phyloP scores from a whole-genome alignment of 768 basidiomycete genomes.

The Lactarius tabidus region DNA sequence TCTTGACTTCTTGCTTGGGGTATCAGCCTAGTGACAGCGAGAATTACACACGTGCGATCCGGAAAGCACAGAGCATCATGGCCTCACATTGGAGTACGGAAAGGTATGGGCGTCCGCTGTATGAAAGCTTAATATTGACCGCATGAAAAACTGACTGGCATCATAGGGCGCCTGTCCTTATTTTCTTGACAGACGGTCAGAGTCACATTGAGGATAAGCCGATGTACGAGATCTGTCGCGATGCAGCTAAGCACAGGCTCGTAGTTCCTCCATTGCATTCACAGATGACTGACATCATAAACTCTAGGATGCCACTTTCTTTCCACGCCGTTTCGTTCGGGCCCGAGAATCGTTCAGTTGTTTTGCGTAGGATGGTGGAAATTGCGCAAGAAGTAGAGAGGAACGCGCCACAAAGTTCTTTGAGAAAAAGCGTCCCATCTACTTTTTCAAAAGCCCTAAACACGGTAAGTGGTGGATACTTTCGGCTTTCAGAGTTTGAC shows the following conservation, averaged over 20 bases:
- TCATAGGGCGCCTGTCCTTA: slow-evolving; percentile 45
- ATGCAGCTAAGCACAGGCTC: slow-evolving; percentile 44
- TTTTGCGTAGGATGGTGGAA: slow-evolving; percentile 46
- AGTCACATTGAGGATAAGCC: slow-evolving; percentile 37
- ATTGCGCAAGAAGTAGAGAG: slow-evolving; percentile 47
- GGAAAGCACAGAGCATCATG: slow-evolving; percentile 37
- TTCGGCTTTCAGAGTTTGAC: background rate
- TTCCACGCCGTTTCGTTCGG: slow-evolving; percentile 59
- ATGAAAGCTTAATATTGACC: background rate
- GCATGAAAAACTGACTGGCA: slow-evolving; percentile 13
- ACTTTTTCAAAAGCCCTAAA: slow-evolving; percentile 49
- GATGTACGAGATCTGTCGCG: slow-evolving; percentile 41
- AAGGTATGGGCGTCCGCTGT: slow-evolving; percentile 32
- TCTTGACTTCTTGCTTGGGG: slow-evolving; percentile 39
- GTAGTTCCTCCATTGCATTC: background rate
- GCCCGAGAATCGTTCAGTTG: slow-evolving; percentile 27
- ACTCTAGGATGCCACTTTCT: slow-evolving; percentile 46
- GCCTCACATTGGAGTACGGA: slow-evolving; percentile 48
- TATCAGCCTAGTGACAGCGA: slow-evolving; percentile 38
- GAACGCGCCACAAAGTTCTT: slow-evolving; percentile 39
- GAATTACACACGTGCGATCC: slow-evolving; percentile 41
- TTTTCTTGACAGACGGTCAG: slow-evolving; percentile 57
- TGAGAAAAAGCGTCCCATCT: slow-evolving; percentile 35
- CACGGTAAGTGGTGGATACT: slow-evolving; percentile 36
- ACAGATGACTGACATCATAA: background rate